phyloP scores from a whole-genome alignment of 2,329 filamentous ascomycete genomes.

The Pseudonectria foliicola region DNA sequence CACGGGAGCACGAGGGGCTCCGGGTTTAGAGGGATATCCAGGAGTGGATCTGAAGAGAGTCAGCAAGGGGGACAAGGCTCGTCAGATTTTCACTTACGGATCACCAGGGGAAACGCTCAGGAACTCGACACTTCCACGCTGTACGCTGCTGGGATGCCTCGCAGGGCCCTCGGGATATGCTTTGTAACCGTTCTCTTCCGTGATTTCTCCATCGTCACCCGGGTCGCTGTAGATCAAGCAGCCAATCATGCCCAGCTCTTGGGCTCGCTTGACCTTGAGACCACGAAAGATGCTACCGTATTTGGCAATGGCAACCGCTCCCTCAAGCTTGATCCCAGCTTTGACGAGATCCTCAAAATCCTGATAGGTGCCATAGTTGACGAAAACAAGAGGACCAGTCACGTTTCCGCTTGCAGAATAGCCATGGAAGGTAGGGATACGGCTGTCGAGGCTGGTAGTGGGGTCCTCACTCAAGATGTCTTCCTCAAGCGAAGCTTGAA shows the following conservation, averaged over 20 bases:
- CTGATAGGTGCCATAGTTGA: slow-evolving; percentile 81
- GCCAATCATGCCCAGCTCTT: slow-evolving; percentile 86
- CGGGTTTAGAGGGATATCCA: slow-evolving; percentile 88
- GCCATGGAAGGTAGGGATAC: slow-evolving; percentile 87
- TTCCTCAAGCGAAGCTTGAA: slow-evolving; percentile 74
- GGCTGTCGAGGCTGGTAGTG: slow-evolving; percentile 62
- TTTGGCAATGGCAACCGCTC: slow-evolving; percentile 80
- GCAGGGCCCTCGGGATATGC: slow-evolving; percentile 82
- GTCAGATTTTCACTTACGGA: slow-evolving; percentile 49
- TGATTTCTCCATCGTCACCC: slow-evolving; percentile 77
- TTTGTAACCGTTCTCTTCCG: slow-evolving; percentile 71
- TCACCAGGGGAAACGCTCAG: slow-evolving; percentile 64
- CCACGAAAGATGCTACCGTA: slow-evolving; percentile 86
- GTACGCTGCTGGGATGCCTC: slow-evolving; percentile 79
- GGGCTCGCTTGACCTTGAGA: slow-evolving; percentile 85
- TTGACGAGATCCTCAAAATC: slow-evolving; percentile 78
- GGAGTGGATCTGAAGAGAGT: slow-evolving; percentile 59
- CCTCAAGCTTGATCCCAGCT: slow-evolving; percentile 67
- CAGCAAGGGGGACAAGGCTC: too few species aligned
- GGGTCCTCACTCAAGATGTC: slow-evolving; percentile 78
- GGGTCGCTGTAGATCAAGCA: slow-evolving; percentile 80
- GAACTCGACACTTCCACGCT: slow-evolving; percentile 81
- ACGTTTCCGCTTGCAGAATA: slow-evolving; percentile 92
- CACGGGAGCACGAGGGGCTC: slow-evolving; percentile 66
- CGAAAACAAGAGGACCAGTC: slow-evolving; percentile 78